phyloP scores from a whole-genome alignment of 192 early-diverging fungal genomes.

The Gonapodya sp. region DNA sequence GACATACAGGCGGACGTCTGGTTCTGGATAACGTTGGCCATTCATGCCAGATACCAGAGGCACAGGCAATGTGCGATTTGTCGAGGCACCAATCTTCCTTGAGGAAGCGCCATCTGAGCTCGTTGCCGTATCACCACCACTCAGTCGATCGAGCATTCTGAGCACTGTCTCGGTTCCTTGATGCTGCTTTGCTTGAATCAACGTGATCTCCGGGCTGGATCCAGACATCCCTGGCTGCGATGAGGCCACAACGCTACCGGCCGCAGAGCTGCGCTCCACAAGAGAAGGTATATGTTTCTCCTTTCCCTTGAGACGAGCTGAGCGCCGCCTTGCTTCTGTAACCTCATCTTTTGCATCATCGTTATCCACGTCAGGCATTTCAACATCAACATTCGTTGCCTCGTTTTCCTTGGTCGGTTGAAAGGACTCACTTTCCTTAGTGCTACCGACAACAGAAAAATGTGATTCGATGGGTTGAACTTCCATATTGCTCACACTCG shows the following conservation, averaged over 20 bases:
- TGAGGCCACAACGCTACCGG: no score
- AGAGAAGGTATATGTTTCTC: not conserved
- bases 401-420: constrained; percentile 30
- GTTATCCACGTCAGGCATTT: not conserved
- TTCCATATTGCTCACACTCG: no score
- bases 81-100: not conserved
- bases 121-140: not conserved
- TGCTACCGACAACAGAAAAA: no score
- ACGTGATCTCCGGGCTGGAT: no score
- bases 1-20: not conserved
- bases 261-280: no score
- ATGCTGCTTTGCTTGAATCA: not conserved
- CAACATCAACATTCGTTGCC: constrained; percentile 27
- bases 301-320: not conserved
- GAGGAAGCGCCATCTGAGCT: not conserved
- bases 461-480: no score
- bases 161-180: not conserved
- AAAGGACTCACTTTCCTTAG: constrained; percentile 25
- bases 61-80: not conserved
- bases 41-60: not conserved
- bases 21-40: not conserved
- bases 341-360: not conserved
- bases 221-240: no score
- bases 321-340: not conserved
- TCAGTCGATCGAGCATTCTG: not conserved